Conservation (phyloP, 371 early-diverging fungal species). For the Mucor mucedo region DNA sequence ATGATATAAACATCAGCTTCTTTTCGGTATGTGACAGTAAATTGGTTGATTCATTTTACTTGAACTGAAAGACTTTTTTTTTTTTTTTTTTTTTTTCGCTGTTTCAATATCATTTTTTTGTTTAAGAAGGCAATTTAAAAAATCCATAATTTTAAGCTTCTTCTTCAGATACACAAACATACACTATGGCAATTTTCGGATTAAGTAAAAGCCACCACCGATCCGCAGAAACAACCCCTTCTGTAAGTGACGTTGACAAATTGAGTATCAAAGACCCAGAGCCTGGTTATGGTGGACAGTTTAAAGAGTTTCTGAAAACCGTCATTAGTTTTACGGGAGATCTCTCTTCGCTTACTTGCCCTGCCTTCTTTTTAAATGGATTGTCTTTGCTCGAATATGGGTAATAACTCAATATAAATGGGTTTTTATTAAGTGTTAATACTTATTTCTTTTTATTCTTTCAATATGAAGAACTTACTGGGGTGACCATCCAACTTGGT, state of each 20-base stretch:
- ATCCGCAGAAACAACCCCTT: constrained; percentile 30
- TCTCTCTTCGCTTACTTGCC: constrained; percentile 77
- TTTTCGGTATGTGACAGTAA: too few species aligned
- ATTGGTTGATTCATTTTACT: too few species aligned
- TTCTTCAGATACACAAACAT: background rate
- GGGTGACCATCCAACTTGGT: constrained; percentile 30
- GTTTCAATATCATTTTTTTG: background rate
- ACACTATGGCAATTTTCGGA: constrained; percentile 17
- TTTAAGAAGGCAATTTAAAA: background rate
- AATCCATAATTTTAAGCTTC: background rate
- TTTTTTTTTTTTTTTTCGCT: too few species aligned
- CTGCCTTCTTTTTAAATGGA: constrained; percentile 77
- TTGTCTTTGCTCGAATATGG: constrained; percentile 80
- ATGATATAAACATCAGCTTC: too few species aligned
- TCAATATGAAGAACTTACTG: constrained; percentile 22
- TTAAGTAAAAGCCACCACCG: constrained; percentile 13
- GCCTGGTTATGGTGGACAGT: constrained; percentile 45
- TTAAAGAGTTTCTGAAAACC: constrained; percentile 61
- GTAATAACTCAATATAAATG: constrained; percentile 36
- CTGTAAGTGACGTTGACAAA: constrained; percentile 45
- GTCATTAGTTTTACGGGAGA: constrained; percentile 82
- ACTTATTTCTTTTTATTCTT: background rate
- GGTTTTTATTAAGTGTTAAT: background rate
- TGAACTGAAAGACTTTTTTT: too few species aligned
- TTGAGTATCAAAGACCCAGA: constrained; percentile 45